These are phyloP conservation scores for Chlamydomonas sp. DNA, from an alignment of 139 green algal species.

Conservation along the genomic window DNA sequence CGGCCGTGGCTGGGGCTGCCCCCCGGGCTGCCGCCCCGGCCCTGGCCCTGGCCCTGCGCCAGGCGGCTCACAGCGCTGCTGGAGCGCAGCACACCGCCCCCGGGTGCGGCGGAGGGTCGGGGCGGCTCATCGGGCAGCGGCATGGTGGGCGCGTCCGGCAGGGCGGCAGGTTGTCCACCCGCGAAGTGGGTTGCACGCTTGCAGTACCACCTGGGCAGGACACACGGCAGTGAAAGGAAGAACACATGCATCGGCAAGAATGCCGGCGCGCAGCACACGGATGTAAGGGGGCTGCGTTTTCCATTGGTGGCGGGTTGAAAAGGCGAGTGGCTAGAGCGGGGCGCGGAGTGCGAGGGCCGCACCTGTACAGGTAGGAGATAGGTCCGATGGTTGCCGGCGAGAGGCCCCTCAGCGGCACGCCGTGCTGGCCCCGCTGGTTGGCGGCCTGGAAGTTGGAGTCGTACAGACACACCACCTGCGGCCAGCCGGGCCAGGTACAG, in stretches of 20 bases:
- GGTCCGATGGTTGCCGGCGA: conserved; percentile 6
- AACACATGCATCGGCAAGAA: not conserved
- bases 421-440: conserved; percentile 29
- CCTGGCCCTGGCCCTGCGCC: not conserved
- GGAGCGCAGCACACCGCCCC: not conserved
- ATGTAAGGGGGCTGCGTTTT: too few species aligned
- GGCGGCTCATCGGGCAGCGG: not conserved
- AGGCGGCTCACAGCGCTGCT: not conserved
- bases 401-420: not conserved
- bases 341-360: not conserved
- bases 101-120: too few species aligned
- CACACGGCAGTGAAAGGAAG: not conserved
- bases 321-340: too few species aligned
- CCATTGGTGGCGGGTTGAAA: too few species aligned
- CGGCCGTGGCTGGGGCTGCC: not conserved
- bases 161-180: not conserved
- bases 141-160: conserved; percentile 26
- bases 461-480: conserved; percentile 35
- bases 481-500: not conserved
- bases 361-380: conserved; percentile 36
- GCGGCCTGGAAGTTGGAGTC: conserved; percentile 41
- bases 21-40: not conserved
- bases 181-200: conserved; percentile 26
- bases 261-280: not conserved
- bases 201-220: conserved; percentile 34